Evolutionary conservation across 2,329 filamentous ascomycete genomes (phyloP).

Genomic region (Pezicula carpinea): DNA sequence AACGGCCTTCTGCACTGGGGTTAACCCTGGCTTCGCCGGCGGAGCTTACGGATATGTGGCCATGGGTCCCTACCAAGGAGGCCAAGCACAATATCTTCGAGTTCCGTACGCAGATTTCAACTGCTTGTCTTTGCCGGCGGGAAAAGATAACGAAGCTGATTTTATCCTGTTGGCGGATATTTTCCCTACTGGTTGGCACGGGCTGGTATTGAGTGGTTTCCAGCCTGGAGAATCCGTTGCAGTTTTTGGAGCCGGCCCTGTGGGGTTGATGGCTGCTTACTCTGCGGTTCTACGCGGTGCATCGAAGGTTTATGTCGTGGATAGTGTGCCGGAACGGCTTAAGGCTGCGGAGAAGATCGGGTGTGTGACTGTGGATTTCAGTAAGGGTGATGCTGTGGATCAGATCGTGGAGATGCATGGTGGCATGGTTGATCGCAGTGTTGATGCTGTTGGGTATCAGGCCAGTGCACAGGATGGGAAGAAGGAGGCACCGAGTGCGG

Average conservation of each 20-base stretch:
- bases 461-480: constrained; percentile 50
- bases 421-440: constrained; percentile 58
- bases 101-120: constrained; percentile 67
- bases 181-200: constrained; percentile 51
- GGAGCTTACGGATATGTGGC: constrained; percentile 59
- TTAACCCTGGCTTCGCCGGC: constrained; percentile 56
- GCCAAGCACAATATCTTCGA: constrained; percentile 57
- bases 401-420: constrained; percentile 55
- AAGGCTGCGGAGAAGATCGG: constrained; percentile 57
- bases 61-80: constrained; percentile 48
- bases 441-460: constrained; percentile 64
- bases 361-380: constrained; percentile 56
- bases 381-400: constrained; percentile 52
- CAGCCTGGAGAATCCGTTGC: constrained; percentile 57
- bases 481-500: constrained; percentile 57
- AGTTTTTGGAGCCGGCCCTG: constrained; percentile 60
- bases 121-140: constrained; percentile 54
- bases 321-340: constrained; percentile 56
- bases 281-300: constrained; percentile 57
- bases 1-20: constrained; percentile 62
- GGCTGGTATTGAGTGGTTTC: constrained; percentile 53
- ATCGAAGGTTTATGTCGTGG: constrained; percentile 56
- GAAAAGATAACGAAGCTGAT: constrained; percentile 51
- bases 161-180: constrained; percentile 50
- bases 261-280: constrained; percentile 64